Evolutionary conservation across 1,139 yeast species (phyloP).

Genomic region (Blastobotrys capitulatus): DNA sequence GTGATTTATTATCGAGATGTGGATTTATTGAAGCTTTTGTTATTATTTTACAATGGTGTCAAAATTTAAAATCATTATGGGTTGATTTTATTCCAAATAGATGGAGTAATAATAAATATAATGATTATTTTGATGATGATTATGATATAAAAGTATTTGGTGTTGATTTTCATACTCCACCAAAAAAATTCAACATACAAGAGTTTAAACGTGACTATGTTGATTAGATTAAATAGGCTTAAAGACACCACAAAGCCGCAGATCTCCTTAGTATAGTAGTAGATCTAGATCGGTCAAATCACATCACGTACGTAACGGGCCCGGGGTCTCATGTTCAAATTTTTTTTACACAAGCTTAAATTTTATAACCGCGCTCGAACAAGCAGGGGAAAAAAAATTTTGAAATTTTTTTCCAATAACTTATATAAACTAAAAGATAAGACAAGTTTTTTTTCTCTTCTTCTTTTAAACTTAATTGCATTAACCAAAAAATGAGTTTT

Average conservation of each 20-base stretch:
- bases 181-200: not conserved
- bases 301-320: no score
- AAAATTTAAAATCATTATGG: not conserved
- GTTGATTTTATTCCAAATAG: slow-evolving; percentile 1
- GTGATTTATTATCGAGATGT: not conserved
- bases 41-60: slow-evolving; percentile 1
- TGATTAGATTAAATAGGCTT: not conserved
- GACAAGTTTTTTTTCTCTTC: not conserved
- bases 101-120: not conserved
- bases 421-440: not conserved
- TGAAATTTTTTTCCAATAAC: no score
- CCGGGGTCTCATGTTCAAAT: no score
- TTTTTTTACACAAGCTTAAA: no score
- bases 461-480: no score
- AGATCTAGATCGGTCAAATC: no score
- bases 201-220: not conserved
- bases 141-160: not conserved
- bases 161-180: not conserved
- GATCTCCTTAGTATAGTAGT: no score
- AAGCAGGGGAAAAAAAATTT: no score
- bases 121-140: not conserved
- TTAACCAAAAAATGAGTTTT: slow-evolving; percentile 9
- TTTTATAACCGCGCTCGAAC: no score
- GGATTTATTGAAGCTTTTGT: slow-evolving; percentile 7
- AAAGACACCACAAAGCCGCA: no score